Conservation (phyloP, 1,139 yeast genomes). For the Hemisphaericaspora lyxosophila region DNA sequence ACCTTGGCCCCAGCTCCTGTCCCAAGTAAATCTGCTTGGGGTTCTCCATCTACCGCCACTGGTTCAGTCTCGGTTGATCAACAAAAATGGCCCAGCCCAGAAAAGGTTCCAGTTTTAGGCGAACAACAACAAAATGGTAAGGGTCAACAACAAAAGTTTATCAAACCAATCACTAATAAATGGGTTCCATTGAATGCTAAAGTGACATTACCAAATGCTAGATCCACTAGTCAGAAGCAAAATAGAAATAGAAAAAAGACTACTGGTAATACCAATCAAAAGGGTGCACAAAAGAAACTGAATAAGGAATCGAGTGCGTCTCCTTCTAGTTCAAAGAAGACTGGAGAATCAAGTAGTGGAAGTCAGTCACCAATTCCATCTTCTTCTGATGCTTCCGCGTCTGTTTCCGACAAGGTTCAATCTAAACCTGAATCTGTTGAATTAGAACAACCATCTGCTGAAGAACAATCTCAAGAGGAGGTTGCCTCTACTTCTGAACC, state of each 20-base stretch:
- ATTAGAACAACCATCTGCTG: neutral
- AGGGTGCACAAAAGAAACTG: conserved; percentile 2
- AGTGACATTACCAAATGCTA: conserved; percentile 50
- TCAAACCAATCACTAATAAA: conserved; percentile 67
- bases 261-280: conserved; percentile 8
- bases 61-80: conserved; percentile 39
- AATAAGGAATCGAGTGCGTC: conserved; percentile 8
- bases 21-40: conserved; percentile 74
- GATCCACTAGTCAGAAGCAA: conserved; percentile 26
- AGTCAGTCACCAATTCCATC: conserved; percentile 2
- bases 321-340: conserved; percentile 6
- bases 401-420: conserved; percentile 4
- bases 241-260: conserved; percentile 35
- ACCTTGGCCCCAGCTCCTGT: conserved; percentile 75
- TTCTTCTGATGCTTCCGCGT: conserved; percentile 6
- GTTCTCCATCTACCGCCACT: conserved; percentile 35
- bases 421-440: conserved; percentile 1
- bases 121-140: conserved; percentile 19
- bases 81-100: conserved; percentile 62
- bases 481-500: conserved; percentile 1
- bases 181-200: conserved; percentile 89
- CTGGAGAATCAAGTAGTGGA: conserved; percentile 3
- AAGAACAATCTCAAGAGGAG: neutral
- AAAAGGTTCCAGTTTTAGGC: conserved; percentile 24
- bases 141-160: conserved; percentile 44